Evolutionary conservation across 129 eudicot genomes (phyloP), one percentile per base, ranked within the genome.

Genomic region (Saussurea involucrata): DNA sequence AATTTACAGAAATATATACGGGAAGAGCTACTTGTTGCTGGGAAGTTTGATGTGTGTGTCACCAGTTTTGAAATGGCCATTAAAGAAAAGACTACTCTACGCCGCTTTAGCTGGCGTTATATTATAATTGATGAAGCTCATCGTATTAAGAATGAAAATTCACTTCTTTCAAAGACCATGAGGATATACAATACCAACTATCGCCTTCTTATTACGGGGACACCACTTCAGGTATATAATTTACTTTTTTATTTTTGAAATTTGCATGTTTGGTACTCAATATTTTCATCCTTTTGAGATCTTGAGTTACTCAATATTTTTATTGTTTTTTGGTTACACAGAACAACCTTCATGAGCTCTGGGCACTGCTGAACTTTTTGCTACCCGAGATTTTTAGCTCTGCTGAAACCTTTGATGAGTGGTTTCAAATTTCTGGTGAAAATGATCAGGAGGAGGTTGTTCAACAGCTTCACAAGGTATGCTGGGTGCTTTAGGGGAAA

Each of bases 71-170:
- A 95, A 75, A 95, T 95, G 99, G 99, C 97, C 0, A 95, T 95
- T 65, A 95, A 95, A 79, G 99, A 95, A 76, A 95, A 95, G 88
- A 12, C 94, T 37, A 76, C 92, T 34, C 80, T 95, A 49, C 97
- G 97, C n/a, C 99, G 96, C 21, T 95, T 95, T 78, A 95, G 96
- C 84, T 95, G 99, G 99, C 99, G 99, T 22, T 95, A 95, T 79
- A 92, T 95, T 25, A 91, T 95, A 32, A 95, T 95, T 76, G 99
- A 95, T 83, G 99, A 95, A 84, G 99, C 99, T 64, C 99, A 95
- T 87, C 82, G 99, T 46, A 95, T 95, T 32, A 95, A 95, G 85
- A 95, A 95, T 80, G 97, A 95, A 55, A 95, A 95, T 83, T 95
- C 99, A 61, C 96, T 92, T 78, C 92, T 95, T 31, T 92, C 99